Percentiles rank a stretch among this genome's conserved stretches.
phyloP scores from a whole-genome alignment of 1,284 basidiomycete species.

The Stygiomarasmius scandens region DNA sequence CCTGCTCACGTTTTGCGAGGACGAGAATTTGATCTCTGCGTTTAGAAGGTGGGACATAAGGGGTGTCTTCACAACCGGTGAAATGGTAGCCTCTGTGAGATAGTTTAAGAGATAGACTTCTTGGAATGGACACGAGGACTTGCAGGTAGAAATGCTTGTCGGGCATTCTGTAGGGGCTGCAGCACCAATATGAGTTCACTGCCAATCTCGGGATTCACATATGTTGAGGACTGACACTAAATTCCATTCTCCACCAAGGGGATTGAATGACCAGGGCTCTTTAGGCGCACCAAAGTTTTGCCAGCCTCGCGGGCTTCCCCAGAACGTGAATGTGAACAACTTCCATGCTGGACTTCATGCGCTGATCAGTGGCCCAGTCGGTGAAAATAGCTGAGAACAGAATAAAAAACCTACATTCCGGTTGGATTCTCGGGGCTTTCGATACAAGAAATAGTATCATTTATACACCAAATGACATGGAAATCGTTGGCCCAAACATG shows the following conservation, averaged over 20 bases:
- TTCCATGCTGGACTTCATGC: conserved; percentile 10
- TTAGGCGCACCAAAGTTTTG: neutral
- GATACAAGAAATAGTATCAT: conserved; percentile 7
- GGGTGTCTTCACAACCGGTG: conserved; percentile 8
- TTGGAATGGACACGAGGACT: neutral
- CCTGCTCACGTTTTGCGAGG: conserved; percentile 9
- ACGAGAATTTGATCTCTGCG: conserved; percentile 10
- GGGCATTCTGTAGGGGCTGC: conserved; percentile 11
- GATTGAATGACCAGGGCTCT: conserved; percentile 8
- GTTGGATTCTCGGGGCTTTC: conserved; percentile 7
- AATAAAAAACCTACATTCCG: conserved; percentile 8
- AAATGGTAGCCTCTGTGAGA: conserved; percentile 8
- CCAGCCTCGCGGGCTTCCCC: conserved; percentile 9
- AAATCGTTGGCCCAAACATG: conserved; percentile 8
- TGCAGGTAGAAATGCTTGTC: conserved; percentile 12
- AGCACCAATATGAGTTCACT: neutral
- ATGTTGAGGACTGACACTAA: conserved; percentile 3
- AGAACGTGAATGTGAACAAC: conserved; percentile 10
- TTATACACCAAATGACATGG: conserved; percentile 9
- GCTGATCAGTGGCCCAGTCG: neutral
- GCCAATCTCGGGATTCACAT: neutral
- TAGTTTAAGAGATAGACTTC: too few relatives aligned
- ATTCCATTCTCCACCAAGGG: conserved; percentile 8
- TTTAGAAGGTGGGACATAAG: conserved; percentile 5
- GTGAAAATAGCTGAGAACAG: neutral